These are phyloP conservation scores for Bretschneidera sinensis DNA, from an alignment of 345 rosid genomes.

Conservation along the genomic window DNA sequence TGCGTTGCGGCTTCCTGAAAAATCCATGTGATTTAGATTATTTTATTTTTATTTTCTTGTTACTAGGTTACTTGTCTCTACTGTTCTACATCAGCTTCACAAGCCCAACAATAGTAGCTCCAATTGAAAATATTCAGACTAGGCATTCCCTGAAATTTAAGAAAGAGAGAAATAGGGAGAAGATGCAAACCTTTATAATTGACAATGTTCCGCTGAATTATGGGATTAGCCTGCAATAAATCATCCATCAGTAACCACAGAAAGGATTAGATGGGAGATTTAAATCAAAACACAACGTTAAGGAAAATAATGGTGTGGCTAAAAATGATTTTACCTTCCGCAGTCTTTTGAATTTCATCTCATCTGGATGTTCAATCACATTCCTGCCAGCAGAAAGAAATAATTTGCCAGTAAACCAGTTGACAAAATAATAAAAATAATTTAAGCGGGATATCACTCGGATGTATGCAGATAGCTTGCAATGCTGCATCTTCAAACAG, in stretches of 20 bases:
- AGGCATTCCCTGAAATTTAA: no score
- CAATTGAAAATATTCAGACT: no score
- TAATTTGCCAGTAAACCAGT: conserved; percentile 4
- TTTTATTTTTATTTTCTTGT: no score
- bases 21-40: no score
- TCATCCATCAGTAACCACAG: conserved; percentile 6
- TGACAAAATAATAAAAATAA: conserved; percentile 4
- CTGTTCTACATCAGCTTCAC: no score
- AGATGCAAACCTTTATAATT: conserved; percentile 49
- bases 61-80: no score
- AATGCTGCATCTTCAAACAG: not conserved
- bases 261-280: not conserved
- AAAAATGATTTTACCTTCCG: conserved; percentile 51
- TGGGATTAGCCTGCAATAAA: conserved; percentile 68
- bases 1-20: no score
- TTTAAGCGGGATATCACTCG: not conserved
- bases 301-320: not conserved
- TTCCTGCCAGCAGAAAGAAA: conserved; percentile 44
- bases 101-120: no score
- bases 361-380: conserved; percentile 70
- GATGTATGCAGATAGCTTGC: not conserved
- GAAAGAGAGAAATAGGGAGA: not conserved
- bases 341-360: conserved; percentile 65
- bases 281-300: not conserved
- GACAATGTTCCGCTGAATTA: conserved; percentile 57